Percentiles rank a stretch among this genome's conserved stretches.
Evolutionary conservation across 2,329 filamentous ascomycete genomes (phyloP).

Genomic region (Catunica adiposa): DNA sequence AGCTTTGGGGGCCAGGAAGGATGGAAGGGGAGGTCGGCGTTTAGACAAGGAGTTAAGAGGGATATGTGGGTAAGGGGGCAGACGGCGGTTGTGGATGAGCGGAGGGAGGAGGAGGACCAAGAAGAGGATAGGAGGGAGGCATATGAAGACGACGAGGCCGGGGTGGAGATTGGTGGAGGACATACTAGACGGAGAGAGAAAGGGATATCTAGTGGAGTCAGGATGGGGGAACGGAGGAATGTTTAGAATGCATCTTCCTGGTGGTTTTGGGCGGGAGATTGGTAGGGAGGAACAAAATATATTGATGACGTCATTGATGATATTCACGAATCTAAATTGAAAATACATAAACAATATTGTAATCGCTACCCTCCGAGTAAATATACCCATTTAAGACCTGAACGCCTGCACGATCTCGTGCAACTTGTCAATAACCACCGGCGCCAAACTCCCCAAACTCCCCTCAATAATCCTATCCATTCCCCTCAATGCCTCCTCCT

Average conservation of each 20-base stretch:
- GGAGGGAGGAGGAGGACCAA: conserved; percentile 3
- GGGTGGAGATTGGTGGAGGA: not conserved
- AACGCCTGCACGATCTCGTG: conserved; percentile 90
- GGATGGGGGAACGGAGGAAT: not conserved
- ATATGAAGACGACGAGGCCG: not conserved
- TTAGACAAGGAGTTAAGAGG: not conserved
- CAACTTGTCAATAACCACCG: conserved; percentile 84
- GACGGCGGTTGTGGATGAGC: not conserved
- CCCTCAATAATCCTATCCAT: conserved; percentile 85
- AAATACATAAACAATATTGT: not conserved
- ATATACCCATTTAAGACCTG: conserved; percentile 39
- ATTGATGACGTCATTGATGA: not conserved
- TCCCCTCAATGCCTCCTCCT: conserved; percentile 79
- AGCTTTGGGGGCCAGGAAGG: not conserved
- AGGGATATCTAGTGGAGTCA: not conserved
- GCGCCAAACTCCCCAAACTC: conserved; percentile 74
- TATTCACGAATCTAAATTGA: not conserved
- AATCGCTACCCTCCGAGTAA: not conserved
- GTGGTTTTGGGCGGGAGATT: not conserved
- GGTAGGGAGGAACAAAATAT: not conserved
- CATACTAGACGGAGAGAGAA: no score
- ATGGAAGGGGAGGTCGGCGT: not conserved
- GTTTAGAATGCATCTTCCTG: not conserved
- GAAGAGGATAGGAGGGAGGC: not conserved
- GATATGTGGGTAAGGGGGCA: not conserved